These are phyloP conservation scores for Gaeumannomyces tritici DNA, from an alignment of 2,329 filamentous ascomycete genomes.

Conservation along the genomic window DNA sequence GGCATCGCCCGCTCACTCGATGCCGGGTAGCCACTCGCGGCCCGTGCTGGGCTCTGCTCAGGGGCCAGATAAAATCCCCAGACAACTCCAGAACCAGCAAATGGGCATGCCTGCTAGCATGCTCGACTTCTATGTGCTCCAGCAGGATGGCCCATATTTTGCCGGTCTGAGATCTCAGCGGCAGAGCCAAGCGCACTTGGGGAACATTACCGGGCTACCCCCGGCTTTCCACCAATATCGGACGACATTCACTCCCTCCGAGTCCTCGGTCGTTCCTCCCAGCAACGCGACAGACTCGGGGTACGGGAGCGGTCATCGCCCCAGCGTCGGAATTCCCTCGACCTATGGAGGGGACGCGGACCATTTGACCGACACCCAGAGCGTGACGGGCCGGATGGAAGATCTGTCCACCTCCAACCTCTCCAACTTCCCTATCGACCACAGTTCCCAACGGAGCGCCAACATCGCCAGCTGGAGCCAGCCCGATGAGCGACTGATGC, in stretches of 20 bases:
- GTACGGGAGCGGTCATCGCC: constrained; percentile 32
- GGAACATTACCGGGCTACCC: neutral
- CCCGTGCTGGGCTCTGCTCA: neutral
- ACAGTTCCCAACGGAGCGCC: neutral
- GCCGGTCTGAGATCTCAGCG: too few species aligned
- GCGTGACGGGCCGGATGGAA: constrained; percentile 23
- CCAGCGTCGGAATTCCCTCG: constrained; percentile 33
- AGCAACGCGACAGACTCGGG: constrained; percentile 33
- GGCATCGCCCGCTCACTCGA: neutral
- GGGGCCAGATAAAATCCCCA: neutral
- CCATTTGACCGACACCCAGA: constrained; percentile 26
- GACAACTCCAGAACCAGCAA: neutral
- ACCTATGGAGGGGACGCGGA: constrained; percentile 30
- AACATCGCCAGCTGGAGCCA: neutral
- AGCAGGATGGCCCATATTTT: neutral
- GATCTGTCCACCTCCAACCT: constrained; percentile 9
- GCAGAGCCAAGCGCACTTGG: neutral
- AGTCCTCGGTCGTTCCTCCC: constrained; percentile 10
- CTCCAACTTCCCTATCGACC: neutral
- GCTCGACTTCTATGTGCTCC: neutral
- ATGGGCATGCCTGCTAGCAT: neutral
- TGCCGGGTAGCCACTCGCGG: neutral
- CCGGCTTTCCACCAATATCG: neutral
- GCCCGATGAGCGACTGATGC: neutral
- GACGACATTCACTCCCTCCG: constrained; percentile 2